A percentile compares a stretch with the other conserved stretches of the same genome.
Evolutionary conservation across 352 stramenopile species (phyloP).

Genomic region (Globisporangium echinulatum): DNA sequence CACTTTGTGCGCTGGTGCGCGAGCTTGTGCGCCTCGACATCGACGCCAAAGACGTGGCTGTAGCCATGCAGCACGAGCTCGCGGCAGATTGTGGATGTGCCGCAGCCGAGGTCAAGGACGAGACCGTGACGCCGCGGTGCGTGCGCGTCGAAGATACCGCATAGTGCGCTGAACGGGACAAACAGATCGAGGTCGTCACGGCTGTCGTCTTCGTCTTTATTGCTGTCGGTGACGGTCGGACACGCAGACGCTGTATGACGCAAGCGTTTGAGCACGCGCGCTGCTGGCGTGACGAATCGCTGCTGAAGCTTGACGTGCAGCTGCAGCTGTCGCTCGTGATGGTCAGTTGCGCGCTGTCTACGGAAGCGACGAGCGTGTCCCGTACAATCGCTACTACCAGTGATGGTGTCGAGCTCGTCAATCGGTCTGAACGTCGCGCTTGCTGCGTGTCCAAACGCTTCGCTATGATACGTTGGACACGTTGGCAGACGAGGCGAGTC

Average conservation of each 20-base stretch:
- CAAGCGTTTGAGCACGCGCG: background rate
- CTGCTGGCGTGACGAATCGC: background rate
- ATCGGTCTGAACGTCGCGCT: background rate
- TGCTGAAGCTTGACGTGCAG: background rate
- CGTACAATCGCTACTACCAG: too few species aligned
- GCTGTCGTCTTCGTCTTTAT: background rate
- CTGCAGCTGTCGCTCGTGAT: background rate
- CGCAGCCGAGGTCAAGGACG: conserved; percentile 26
- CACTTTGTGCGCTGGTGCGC: conserved; percentile 13
- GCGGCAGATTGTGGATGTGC: conserved; percentile 20
- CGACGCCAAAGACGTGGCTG: conserved; percentile 17
- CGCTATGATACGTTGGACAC: background rate
- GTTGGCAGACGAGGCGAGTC: background rate
- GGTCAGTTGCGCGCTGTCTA: background rate
- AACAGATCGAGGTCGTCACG: conserved; percentile 1
- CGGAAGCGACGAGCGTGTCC: background rate
- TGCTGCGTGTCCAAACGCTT: background rate
- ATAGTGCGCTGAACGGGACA: conserved; percentile 9
- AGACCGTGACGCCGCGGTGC: conserved; percentile 3
- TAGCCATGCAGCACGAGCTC: conserved; percentile 24
- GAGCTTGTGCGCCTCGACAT: conserved; percentile 12
- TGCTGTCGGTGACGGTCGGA: background rate
- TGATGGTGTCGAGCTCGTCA: background rate
- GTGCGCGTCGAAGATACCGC: conserved; percentile 5
- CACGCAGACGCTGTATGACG: too few species aligned